phyloP scores from a whole-genome alignment of 805 yeast genomes.

The Torulaspora gathmanii region DNA sequence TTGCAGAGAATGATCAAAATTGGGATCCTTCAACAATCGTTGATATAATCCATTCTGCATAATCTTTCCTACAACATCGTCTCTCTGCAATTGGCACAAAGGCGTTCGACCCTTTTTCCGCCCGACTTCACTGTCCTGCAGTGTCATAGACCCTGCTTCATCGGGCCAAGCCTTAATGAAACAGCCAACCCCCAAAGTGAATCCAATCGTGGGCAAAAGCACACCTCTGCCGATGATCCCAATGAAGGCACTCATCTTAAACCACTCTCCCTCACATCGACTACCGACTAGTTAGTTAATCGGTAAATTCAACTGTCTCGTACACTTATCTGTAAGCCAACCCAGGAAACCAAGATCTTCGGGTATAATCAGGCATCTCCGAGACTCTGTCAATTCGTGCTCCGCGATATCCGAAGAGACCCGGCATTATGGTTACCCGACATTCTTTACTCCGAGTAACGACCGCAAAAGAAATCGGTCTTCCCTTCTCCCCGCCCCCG shows the following conservation, averaged over 20 bases:
- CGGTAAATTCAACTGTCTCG: background rate
- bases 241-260: background rate
- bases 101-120: conserved; percentile 22
- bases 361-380: conserved; percentile 5
- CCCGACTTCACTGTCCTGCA: conserved; percentile 9
- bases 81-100: conserved; percentile 26
- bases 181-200: conserved; percentile 26
- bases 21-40: conserved; percentile 20
- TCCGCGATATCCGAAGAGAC: too few species aligned
- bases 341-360: background rate
- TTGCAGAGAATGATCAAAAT: conserved; percentile 27
- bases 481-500: background rate
- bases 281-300: background rate
- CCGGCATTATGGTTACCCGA: too few species aligned
- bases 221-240: conserved; percentile 18
- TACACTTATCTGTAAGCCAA: background rate
- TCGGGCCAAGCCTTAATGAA: conserved; percentile 36
- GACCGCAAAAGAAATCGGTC: background rate
- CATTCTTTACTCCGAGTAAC: too few species aligned
- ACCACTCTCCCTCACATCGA: background rate
- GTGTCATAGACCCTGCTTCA: conserved; percentile 18
- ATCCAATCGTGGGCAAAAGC: conserved; percentile 31
- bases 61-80: conserved; percentile 28
- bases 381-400: conserved; percentile 1
- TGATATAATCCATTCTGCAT: conserved; percentile 16